Evolutionary conservation across 2,329 filamentous ascomycete species (phyloP).

Genomic region (Lasiodiplodia hormozganensis): DNA sequence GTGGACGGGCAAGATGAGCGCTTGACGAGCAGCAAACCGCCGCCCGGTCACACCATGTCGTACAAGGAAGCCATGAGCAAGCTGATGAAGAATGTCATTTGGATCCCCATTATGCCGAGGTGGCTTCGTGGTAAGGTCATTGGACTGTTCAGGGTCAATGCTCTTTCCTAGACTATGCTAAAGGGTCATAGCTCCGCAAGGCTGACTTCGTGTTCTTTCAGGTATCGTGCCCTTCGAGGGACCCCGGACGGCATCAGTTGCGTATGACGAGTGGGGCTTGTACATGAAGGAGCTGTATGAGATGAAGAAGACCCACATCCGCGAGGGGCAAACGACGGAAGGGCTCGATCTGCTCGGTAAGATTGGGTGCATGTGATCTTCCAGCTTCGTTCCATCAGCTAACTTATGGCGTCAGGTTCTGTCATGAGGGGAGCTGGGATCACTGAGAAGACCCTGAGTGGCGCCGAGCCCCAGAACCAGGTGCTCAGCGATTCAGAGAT

Average conservation of each 20-base stretch:
- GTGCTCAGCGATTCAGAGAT: conserved; percentile 69
- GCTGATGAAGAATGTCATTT: conserved; percentile 68
- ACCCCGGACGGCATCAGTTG: conserved; percentile 25
- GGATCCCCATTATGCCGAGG: conserved; percentile 65
- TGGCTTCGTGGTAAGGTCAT: conserved; percentile 60
- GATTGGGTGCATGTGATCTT: conserved; percentile 26
- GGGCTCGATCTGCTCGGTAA: conserved; percentile 63
- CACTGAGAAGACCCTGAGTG: conserved; percentile 33
- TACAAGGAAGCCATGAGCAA: conserved; percentile 69
- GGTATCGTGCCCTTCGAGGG: conserved; percentile 26
- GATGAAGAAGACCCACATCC: conserved; percentile 61
- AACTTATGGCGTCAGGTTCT: conserved; percentile 40
- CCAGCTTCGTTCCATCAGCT: conserved; percentile 42
- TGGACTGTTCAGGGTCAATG: not conserved
- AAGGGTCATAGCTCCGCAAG: not conserved
- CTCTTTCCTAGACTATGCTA: not conserved
- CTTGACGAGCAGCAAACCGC: conserved; percentile 43
- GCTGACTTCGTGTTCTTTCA: conserved; percentile 12
- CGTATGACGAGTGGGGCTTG: conserved; percentile 63
- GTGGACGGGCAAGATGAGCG: conserved; percentile 36
- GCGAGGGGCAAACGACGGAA: conserved; percentile 44
- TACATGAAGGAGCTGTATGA: conserved; percentile 75
- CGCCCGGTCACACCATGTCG: conserved; percentile 59
- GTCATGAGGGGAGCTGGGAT: conserved; percentile 46
- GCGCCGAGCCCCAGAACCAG: conserved; percentile 38